A percentile compares a stretch with the other conserved stretches of the same genome.
These are phyloP conservation scores for Lachnellula cervina DNA, from an alignment of 2,329 filamentous ascomycete genomes.

Conservation along the genomic window DNA sequence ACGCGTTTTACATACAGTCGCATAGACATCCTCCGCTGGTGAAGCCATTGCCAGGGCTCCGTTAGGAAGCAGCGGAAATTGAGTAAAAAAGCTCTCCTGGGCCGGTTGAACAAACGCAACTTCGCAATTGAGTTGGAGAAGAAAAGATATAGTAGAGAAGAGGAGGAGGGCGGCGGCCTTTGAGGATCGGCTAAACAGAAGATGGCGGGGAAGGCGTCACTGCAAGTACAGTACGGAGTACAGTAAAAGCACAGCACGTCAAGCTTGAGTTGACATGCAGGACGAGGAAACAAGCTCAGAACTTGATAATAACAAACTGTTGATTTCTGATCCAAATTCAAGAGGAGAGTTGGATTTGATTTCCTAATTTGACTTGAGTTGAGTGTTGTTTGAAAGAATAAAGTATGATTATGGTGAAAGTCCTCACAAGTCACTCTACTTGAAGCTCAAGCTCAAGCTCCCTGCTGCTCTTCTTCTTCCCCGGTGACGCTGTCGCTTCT, in stretches of 20 bases:
- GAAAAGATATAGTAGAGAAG: not conserved
- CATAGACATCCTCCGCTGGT: constrained; percentile 55
- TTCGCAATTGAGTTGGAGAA: not conserved
- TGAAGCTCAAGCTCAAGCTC: too few species aligned
- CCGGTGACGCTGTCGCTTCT: not conserved
- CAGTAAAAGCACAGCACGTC: too few species aligned
- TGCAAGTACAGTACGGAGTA: too few species aligned
- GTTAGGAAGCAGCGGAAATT: not conserved
- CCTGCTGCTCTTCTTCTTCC: not conserved
- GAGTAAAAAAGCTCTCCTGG: constrained; percentile 1
- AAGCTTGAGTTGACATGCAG: not conserved
- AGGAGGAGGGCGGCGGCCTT: not conserved
- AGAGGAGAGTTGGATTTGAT: too few species aligned
- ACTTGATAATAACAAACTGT: not conserved
- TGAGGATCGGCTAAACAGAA: not conserved
- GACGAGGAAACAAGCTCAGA: not conserved
- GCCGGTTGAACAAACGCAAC: not conserved
- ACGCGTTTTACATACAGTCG: constrained; percentile 45
- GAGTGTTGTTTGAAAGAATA: too few species aligned
- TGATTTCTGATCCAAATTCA: too few species aligned
- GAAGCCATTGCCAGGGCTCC: constrained; percentile 34
- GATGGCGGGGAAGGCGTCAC: not conserved
- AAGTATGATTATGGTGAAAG: too few species aligned
- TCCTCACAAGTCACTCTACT: too few species aligned
- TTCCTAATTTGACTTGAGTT: too few species aligned